Conservation (phyloP, 495 filamentous ascomycete genomes). For the Lasiosphaeris hirsuta region DNA sequence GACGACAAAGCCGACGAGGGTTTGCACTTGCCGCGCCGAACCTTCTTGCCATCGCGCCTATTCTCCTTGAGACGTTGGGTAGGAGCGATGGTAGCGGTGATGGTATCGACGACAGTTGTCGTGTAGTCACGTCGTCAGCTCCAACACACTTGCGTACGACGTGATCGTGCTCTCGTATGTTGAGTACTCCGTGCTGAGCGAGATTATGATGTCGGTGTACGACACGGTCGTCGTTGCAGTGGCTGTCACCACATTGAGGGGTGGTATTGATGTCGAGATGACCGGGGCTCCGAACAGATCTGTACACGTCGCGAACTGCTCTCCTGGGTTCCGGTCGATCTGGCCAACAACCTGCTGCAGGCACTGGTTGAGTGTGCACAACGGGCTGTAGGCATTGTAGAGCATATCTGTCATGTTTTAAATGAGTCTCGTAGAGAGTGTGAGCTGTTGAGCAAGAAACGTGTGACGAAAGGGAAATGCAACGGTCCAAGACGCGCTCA, state of each 20-base stretch:
- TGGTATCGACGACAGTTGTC: not conserved
- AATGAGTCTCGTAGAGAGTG: too few relatives aligned
- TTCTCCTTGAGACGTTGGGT: not conserved
- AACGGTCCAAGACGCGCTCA: too few relatives aligned
- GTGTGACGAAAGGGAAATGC: too few relatives aligned
- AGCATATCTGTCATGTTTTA: conserved; percentile 20
- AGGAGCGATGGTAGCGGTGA: not conserved
- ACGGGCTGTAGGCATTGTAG: conserved; percentile 40
- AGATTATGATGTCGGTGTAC: conserved; percentile 11
- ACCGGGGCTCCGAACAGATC: conserved; percentile 4
- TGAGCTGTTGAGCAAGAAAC: too few relatives aligned
- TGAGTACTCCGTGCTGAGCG: not conserved
- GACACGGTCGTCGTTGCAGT: conserved; percentile 1
- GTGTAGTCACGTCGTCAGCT: conserved; percentile 4
- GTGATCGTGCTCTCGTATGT: conserved; percentile 1
- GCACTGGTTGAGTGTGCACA: conserved; percentile 3
- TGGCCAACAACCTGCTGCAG: conserved; percentile 12
- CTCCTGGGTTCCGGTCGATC: conserved; percentile 2
- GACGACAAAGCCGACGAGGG: conserved; percentile 7
- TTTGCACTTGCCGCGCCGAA: not conserved
- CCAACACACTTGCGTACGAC: not conserved
- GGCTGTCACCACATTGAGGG: conserved; percentile 11
- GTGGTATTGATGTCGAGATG: conserved; percentile 42
- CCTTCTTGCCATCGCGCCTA: not conserved
- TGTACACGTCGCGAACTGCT: conserved; percentile 6